A percentile compares a stretch with the other conserved stretches of the same genome.
Conservation (phyloP, 352 stramenopile species). For the Pythium phragmiticola region DNA sequence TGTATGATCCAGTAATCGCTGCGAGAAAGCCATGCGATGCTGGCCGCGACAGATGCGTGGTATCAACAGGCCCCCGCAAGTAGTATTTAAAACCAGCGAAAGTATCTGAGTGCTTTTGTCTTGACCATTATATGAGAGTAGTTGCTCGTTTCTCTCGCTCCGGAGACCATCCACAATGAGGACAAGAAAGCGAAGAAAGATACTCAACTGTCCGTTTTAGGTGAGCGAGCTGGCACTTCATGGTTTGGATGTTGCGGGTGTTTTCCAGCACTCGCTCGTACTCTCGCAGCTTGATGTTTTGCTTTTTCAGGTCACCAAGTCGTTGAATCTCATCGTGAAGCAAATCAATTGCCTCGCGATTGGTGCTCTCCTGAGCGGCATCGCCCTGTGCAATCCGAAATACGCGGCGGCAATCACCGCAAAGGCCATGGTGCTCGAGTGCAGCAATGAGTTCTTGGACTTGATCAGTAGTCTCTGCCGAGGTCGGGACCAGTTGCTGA, state of each 20-base stretch:
- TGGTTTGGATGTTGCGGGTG: slow-evolving; percentile 28
- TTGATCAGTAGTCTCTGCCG: slow-evolving; percentile 2
- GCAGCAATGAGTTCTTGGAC: slow-evolving; percentile 14
- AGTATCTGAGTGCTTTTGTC: not conserved
- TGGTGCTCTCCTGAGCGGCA: slow-evolving; percentile 21
- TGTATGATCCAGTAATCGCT: slow-evolving; percentile 58
- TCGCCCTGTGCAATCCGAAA: slow-evolving; percentile 45
- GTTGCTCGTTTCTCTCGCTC: not conserved
- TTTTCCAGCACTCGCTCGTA: slow-evolving; percentile 33
- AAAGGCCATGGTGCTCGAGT: slow-evolving; percentile 43
- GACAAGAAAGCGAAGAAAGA: slow-evolving; percentile 39
- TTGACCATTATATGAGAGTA: not conserved
- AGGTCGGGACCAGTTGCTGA: slow-evolving; percentile 32
- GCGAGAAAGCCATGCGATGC: not conserved
- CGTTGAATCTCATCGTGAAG: slow-evolving; percentile 24
- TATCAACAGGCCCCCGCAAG: not conserved
- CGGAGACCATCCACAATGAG: slow-evolving; percentile 29
- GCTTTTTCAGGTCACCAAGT: slow-evolving; percentile 32
- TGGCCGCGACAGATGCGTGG: not conserved
- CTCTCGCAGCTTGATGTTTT: slow-evolving; percentile 33
- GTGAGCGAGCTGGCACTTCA: slow-evolving; percentile 27
- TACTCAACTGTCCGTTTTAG: slow-evolving; percentile 40
- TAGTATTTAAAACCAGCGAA: slow-evolving; percentile 25
- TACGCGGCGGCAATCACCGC: slow-evolving; percentile 43
- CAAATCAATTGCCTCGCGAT: slow-evolving; percentile 27